Conservation (phyloP, 2,329 filamentous ascomycete genomes). For the Talaromyces rugulosus region DNA sequence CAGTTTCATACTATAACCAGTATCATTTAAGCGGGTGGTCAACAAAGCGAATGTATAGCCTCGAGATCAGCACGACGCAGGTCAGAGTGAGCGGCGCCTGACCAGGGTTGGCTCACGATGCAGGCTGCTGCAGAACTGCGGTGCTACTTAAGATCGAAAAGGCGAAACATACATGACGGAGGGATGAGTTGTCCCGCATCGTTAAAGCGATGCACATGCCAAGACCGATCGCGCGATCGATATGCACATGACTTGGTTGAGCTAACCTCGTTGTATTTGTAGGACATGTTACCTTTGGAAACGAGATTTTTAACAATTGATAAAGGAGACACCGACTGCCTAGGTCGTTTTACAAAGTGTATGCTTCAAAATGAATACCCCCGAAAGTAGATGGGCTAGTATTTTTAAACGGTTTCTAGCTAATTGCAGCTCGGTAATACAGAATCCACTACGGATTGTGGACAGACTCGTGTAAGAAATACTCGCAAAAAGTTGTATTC, state of each 20-base stretch:
- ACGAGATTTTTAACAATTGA: not conserved
- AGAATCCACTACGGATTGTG: not conserved
- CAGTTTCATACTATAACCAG: not conserved
- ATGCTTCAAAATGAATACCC: not conserved
- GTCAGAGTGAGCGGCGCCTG: not conserved
- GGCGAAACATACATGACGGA: conserved; percentile 5
- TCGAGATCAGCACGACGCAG: not conserved
- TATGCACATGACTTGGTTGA: not conserved
- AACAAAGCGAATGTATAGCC: not conserved
- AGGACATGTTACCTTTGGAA: not conserved
- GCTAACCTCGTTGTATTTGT: not conserved
- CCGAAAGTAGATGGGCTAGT: not conserved
- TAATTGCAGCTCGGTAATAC: not conserved
- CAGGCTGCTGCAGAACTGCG: conserved; percentile 16
- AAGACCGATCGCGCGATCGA: not conserved
- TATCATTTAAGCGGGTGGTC: not conserved
- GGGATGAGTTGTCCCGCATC: conserved; percentile 19
- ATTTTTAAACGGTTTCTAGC: not conserved
- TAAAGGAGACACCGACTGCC: not conserved
- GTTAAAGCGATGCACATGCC: not conserved
- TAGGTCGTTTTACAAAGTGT: not conserved
- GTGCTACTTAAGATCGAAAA: conserved; percentile 4
- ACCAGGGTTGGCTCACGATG: conserved; percentile 16
- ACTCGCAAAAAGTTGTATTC: not conserved
- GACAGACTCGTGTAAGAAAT: not conserved